Percentiles rank a stretch among this genome's conserved stretches.
phyloP scores from a whole-genome alignment of 73 alveolate species.

The Blepharisma stoltei region DNA sequence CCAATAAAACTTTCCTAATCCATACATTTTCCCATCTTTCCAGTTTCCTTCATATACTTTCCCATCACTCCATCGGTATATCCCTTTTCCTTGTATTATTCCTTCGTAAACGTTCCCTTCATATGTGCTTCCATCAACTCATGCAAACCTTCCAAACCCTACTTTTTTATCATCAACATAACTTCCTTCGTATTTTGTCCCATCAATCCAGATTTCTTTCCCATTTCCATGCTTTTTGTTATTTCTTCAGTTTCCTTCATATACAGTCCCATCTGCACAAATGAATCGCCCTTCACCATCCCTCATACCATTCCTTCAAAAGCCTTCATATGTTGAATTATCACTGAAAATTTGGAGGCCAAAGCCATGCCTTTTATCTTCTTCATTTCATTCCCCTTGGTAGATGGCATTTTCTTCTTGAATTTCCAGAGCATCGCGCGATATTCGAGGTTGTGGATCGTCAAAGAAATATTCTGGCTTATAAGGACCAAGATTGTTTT shows the following conservation, averaged over 20 bases:
- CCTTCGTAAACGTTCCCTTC: conserved; percentile 56
- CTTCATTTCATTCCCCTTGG: conserved; percentile 68
- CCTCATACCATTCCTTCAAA: conserved; percentile 48
- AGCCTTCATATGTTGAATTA: conserved; percentile 46
- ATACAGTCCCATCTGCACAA: conserved; percentile 78
- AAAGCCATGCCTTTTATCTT: conserved; percentile 58
- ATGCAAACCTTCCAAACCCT: conserved; percentile 43
- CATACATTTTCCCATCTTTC: conserved; percentile 71
- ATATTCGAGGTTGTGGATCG: too few species aligned
- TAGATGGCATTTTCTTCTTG: conserved; percentile 48
- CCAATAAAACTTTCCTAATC: conserved; percentile 69
- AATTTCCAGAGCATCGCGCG: too few species aligned
- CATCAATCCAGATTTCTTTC: conserved; percentile 55
- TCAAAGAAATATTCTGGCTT: too few species aligned
- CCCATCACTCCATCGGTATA: conserved; percentile 61
- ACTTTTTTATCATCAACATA: conserved; percentile 54
- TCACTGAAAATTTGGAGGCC: conserved; percentile 46
- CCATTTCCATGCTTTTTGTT: conserved; percentile 77
- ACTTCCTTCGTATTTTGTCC: conserved; percentile 67
- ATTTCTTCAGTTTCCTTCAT: conserved; percentile 80
- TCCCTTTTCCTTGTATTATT: conserved; percentile 66
- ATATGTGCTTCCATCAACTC: conserved; percentile 68
- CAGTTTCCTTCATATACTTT: conserved; percentile 67
- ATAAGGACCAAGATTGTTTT: too few species aligned
- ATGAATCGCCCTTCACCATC: conserved; percentile 67